Evolutionary conservation across 164 flowering plant genomes (phyloP), one percentile per base, ranked within the genome.

Genomic region (Magnolia kwangsiensis): DNA sequence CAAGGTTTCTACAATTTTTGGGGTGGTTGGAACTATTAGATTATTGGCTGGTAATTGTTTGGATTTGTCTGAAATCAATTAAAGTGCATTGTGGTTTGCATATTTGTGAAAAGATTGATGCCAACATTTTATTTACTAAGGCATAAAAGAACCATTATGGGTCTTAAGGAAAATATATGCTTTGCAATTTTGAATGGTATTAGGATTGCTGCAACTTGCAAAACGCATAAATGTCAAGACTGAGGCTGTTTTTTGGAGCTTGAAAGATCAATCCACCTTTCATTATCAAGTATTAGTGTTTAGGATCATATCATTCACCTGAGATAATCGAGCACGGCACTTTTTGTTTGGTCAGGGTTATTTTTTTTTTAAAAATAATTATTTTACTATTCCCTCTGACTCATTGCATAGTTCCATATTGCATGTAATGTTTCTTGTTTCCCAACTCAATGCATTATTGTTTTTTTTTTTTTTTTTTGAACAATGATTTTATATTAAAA

Each of bases 11-110:
- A 85, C 81, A 21, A 84, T 94, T 69, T 91, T 83, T 86, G 98
- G 97, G 4, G 88, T 94, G 31, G 93, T 77, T 73, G 97, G 97
- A 81, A 91, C 93, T 67, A 92, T 94, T 74, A 86, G 92, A 82
- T 76, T 92, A 75, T 88, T 94, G 19, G 92, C 92, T 81, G 97
- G 98, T 92, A 87, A 31, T 10, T 23, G 23, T 76, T 45, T 49
- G 0, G 27, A 16, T 51, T 7, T 27, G 18, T 3, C 27, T 27
- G 19, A 29, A 24, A 13, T 31, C 69, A 19, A 58, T 65, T 37
- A 29, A 24, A 67, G 27, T 63, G 21, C 18, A 20, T 49, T 31
- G 7, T 19, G 45, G 11, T 20, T 6, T 21, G 8, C 50, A 74
- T 61, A 11, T 51, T 49, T 9, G 18, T 45, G 6, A 37, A 27